A percentile compares a stretch with the other conserved stretches of the same genome.
Evolutionary conservation across 768 basidiomycete genomes (phyloP).

Genomic region (Zangia roseola): DNA sequence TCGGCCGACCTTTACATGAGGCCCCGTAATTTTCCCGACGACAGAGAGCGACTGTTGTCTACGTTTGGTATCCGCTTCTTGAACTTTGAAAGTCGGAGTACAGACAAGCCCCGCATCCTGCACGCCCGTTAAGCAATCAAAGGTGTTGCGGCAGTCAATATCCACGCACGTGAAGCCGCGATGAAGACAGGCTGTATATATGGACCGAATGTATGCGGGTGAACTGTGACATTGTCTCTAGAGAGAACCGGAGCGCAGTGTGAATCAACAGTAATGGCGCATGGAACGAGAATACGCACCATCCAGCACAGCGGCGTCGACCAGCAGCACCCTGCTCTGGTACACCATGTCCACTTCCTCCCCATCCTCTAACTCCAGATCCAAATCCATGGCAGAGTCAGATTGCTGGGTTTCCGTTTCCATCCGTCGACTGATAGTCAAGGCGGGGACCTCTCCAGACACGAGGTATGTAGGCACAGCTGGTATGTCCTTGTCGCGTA

Average conservation of each 20-base stretch:
- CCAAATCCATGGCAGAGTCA: slow-evolving; percentile 28
- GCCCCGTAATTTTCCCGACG: slow-evolving; percentile 46
- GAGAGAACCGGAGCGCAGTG: neutral
- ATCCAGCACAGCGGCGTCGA: slow-evolving; percentile 63
- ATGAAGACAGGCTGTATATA: slow-evolving; percentile 72
- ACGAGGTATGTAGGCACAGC: slow-evolving; percentile 68
- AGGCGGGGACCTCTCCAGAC: slow-evolving; percentile 48
- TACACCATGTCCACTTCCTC: slow-evolving; percentile 44
- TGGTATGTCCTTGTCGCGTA: slow-evolving; percentile 30
- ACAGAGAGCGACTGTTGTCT: slow-evolving; percentile 8
- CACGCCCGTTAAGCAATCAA: neutral
- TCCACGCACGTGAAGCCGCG: slow-evolving; percentile 46
- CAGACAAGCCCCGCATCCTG: slow-evolving; percentile 49
- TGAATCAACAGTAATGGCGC: neutral
- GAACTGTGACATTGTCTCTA: slow-evolving; percentile 58
- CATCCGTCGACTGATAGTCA: slow-evolving; percentile 5
- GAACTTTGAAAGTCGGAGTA: slow-evolving; percentile 31
- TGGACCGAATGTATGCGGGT: slow-evolving; percentile 52
- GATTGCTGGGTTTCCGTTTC: slow-evolving; percentile 5
- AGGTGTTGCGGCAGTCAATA: neutral
- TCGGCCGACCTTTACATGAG: slow-evolving; percentile 45
- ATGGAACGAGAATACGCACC: slow-evolving; percentile 40
- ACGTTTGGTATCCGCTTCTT: slow-evolving; percentile 30
- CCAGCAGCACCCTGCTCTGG: slow-evolving; percentile 53
- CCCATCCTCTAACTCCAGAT: slow-evolving; percentile 40